Percentiles rank a stretch among this genome's conserved stretches.
Conservation (phyloP, 306 rosid species). For the Trichosanthes cucumerina region DNA sequence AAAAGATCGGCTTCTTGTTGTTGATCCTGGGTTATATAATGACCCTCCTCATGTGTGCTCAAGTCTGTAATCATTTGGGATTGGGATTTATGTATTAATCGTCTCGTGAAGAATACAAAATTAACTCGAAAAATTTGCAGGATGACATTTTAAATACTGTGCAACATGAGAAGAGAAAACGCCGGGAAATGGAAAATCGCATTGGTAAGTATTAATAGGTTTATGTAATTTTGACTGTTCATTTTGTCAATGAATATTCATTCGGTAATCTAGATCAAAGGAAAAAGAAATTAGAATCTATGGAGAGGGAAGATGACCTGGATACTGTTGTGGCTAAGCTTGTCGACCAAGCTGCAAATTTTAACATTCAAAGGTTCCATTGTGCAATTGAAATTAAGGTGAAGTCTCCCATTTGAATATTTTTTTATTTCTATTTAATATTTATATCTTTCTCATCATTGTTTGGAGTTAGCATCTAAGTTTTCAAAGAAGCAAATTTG, state of each 20-base stretch:
- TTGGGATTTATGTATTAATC: background rate
- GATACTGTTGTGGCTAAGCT: slow-evolving; percentile 53
- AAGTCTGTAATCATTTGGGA: background rate
- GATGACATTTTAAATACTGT: slow-evolving; percentile 34
- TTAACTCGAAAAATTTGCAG: slow-evolving; percentile 25
- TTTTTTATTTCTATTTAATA: background rate
- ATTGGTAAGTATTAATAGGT: slow-evolving; percentile 37
- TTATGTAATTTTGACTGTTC: background rate
- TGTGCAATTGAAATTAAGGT: slow-evolving; percentile 68
- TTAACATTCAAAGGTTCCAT: slow-evolving; percentile 39
- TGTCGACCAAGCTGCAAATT: slow-evolving; percentile 46
- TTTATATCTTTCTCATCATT: background rate
- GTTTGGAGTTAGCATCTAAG: background rate
- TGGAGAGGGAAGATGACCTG: slow-evolving; percentile 47
- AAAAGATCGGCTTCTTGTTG: background rate
- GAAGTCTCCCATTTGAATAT: slow-evolving; percentile 6
- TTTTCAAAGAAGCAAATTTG: background rate
- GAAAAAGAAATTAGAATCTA: slow-evolving; percentile 36
- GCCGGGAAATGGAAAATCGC: slow-evolving; percentile 26
- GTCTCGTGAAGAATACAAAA: background rate
- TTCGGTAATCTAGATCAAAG: slow-evolving; percentile 46
- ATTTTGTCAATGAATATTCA: slow-evolving; percentile 12
- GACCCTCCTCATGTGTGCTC: background rate
- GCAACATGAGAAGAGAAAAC: slow-evolving; percentile 39
- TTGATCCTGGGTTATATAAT: background rate